These are phyloP conservation scores for Marchantia polymorpha DNA, from an alignment of 225 moss, liverwort and hornwort genomes.

Conservation along the genomic window DNA sequence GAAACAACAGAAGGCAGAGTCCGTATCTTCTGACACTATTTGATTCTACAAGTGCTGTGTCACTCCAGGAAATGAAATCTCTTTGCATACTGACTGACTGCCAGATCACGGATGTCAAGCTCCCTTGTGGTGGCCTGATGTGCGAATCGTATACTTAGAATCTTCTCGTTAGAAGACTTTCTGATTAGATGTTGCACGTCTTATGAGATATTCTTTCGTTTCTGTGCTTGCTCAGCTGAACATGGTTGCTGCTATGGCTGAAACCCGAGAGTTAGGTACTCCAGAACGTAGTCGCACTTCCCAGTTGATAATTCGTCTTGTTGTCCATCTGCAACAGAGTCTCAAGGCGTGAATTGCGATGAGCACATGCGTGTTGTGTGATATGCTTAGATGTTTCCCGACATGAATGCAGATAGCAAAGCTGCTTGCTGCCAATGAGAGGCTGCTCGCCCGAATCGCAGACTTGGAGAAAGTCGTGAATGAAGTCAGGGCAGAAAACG, in stretches of 20 bases:
- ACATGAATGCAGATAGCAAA: conserved; percentile 28
- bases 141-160: not conserved
- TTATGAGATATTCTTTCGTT: too few relatives aligned
- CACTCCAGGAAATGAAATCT: not conserved
- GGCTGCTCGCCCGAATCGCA: conserved; percentile 33
- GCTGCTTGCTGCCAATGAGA: conserved; percentile 37
- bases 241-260: not conserved
- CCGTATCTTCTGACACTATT: not conserved
- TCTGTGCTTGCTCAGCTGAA: too few relatives aligned
- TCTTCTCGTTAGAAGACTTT: not conserved
- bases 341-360: not conserved
- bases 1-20: conserved; percentile 27
- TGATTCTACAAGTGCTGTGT: not conserved
- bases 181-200: too few relatives aligned
- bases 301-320: not conserved
- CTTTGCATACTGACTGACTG: not conserved
- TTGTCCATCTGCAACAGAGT: not conserved
- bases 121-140: not conserved
- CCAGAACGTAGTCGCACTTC: not conserved
- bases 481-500: conserved; percentile 12
- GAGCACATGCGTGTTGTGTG: not conserved
- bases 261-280: not conserved
- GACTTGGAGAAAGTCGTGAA: conserved; percentile 36
- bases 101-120: not conserved
- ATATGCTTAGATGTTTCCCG: not conserved